These are phyloP conservation scores for Podospora anserina DNA, from an alignment of 495 filamentous ascomycete genomes.

Conservation along the genomic window DNA sequence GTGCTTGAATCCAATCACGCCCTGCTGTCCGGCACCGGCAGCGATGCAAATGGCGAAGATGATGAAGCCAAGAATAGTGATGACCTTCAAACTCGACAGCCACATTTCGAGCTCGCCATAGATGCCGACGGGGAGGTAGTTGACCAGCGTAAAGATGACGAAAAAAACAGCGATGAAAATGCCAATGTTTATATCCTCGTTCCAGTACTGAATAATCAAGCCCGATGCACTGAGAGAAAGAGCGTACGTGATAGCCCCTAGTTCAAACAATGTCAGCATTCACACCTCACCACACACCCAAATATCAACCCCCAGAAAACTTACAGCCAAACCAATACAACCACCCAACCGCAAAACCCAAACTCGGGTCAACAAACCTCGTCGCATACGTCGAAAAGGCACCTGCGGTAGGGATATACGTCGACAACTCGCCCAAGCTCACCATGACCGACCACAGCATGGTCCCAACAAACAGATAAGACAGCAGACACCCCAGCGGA, in stretches of 20 bases:
- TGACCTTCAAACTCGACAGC: constrained; percentile 71
- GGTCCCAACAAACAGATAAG: constrained; percentile 65
- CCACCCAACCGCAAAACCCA: constrained; percentile 81
- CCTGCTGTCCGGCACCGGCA: constrained; percentile 62
- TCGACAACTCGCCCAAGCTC: constrained; percentile 65
- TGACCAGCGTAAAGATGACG: constrained; percentile 61
- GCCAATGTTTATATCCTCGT: constrained; percentile 50
- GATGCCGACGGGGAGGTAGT: constrained; percentile 63
- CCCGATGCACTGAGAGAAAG: constrained; percentile 74
- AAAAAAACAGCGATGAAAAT: constrained; percentile 78
- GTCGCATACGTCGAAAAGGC: constrained; percentile 72
- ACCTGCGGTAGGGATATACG: constrained; percentile 70
- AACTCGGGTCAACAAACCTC: constrained; percentile 66
- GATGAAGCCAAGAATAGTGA: constrained; percentile 68
- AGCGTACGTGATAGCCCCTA: constrained; percentile 60
- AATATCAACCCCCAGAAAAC: constrained; percentile 1
- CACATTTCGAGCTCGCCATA: constrained; percentile 75
- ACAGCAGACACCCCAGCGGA: constrained; percentile 64
- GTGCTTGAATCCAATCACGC: constrained; percentile 66
- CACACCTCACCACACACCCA: background rate
- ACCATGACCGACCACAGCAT: constrained; percentile 61
- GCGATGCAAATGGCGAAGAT: constrained; percentile 65
- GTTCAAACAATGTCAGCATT: constrained; percentile 12
- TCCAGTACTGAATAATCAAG: constrained; percentile 74
- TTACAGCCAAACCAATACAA: constrained; percentile 49